Conservation (phyloP, 106 monocot genomes). For the Allium sativum region DNA sequence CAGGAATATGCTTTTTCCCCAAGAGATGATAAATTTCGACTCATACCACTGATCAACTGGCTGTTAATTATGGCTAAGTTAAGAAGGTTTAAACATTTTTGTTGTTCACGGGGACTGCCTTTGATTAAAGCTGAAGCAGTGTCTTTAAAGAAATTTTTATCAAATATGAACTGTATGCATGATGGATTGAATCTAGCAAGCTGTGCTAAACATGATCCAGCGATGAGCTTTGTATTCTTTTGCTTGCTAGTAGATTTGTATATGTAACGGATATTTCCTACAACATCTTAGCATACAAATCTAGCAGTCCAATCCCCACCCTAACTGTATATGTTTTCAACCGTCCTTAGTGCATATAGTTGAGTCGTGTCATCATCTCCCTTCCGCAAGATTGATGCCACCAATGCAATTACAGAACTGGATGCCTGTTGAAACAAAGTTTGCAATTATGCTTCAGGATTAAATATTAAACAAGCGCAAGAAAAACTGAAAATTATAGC, state of each 20-base stretch:
- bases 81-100: conserved; percentile 70
- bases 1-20: conserved; percentile 67
- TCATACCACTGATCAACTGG: conserved; percentile 34
- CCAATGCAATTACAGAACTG: conserved; percentile 61
- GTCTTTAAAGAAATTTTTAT: conserved; percentile 74
- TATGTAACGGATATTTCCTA: conserved; percentile 79
- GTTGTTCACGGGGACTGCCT: conserved; percentile 69
- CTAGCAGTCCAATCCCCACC: conserved; percentile 82
- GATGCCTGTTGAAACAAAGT: conserved; percentile 43
- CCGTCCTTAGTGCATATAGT: conserved; percentile 79
- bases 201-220: conserved; percentile 88
- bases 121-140: conserved; percentile 45
- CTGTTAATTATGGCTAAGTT: conserved; percentile 49
- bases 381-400: conserved; percentile 82
- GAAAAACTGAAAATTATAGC: neutral
- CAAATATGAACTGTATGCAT: conserved; percentile 57
- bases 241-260: conserved; percentile 85
- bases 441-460: too few species aligned
- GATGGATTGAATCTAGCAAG: conserved; percentile 64
- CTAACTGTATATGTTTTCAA: conserved; percentile 90
- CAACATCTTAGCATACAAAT: conserved; percentile 65
- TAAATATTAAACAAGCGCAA: neutral
- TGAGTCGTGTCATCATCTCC: conserved; percentile 92
- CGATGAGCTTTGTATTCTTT: conserved; percentile 72
- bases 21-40: conserved; percentile 45